These are phyloP conservation scores for Brassica incana DNA, from an alignment of 345 rosid genomes.

Conservation along the genomic window DNA sequence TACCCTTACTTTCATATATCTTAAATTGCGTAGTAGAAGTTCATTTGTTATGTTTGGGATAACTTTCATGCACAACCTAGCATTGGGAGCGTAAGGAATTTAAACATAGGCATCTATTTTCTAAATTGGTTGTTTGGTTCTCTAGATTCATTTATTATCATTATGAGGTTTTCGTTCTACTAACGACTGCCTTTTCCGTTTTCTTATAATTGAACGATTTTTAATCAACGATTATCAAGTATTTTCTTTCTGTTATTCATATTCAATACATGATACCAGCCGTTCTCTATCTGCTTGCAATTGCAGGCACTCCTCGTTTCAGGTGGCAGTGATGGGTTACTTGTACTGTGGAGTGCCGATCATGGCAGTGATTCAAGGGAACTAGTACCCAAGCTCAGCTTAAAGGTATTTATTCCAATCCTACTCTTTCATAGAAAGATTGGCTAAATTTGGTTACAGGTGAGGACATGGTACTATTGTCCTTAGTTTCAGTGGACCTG, in stretches of 20 bases:
- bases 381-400: constrained; percentile 95
- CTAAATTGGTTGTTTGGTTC: not conserved
- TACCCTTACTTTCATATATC: constrained; percentile 1
- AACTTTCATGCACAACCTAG: constrained; percentile 1
- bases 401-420: constrained; percentile 60
- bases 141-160: not conserved
- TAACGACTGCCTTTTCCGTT: not conserved
- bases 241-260: constrained; percentile 11
- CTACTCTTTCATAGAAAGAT: constrained; percentile 16
- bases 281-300: constrained; percentile 27
- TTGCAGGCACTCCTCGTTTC: constrained; percentile 96
- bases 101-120: constrained; percentile 10
- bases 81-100: constrained; percentile 7
- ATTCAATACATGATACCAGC: constrained; percentile 15
- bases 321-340: constrained; percentile 94
- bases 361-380: constrained; percentile 91
- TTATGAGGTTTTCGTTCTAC: constrained; percentile 9
- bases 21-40: not conserved
- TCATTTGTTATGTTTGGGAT: constrained; percentile 6
- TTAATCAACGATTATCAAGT: not conserved
- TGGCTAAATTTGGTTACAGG: constrained; percentile 12
- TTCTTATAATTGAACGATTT: not conserved
- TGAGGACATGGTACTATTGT: constrained; percentile 5
- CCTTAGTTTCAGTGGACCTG: constrained; percentile 12
- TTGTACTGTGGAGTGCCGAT: constrained; percentile 96